Evolutionary conservation across 768 basidiomycete species (phyloP), one percentile per base, ranked within the genome.

Genomic region (Mycena alexandri): DNA sequence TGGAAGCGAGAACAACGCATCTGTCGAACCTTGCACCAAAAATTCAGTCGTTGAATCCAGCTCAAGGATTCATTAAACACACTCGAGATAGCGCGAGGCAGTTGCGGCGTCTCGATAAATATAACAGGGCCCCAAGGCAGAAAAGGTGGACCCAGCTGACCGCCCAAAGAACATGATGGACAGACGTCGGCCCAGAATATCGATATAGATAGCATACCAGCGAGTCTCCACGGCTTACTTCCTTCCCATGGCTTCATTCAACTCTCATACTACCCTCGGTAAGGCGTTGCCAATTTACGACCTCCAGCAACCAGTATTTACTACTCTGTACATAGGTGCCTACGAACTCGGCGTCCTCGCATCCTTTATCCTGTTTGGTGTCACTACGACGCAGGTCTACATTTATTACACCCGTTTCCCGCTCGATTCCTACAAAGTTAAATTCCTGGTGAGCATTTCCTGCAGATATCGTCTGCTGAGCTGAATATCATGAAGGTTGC

Each of bases 321-420:
- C 22, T 24, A 22, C 12, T 44, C 29, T 29, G 29, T 29, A 6
- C 24, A n/a, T 17, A 63, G 62, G 62, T 29, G 62, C 62, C 43
- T 63, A 63, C 46, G 62, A 63, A 42, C 24, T 63, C 43, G 62
- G 54, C 5, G 54, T 56, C 1, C 54, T 63, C 34, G 43, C 43
- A 42, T 55, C 53, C 5, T 63, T 47, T 25, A 25, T 36, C 13
- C 62, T 63, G 17, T 24, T 63, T 21, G 62, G 62, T 0, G 54
- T 63, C 43, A 63, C 62, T 0, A 55, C 54, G 2, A 55, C 33
- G 17, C 62, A 63, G 43, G 34, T 34, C 12, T 63, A 63, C 13
- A 12, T 63, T 12, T 63, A 63, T 34, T 63, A 56, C 36, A 16
- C 34, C 46, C 62, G 46, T 33, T 63, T 63, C 41, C 46, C 62